These are phyloP conservation scores for Wickerhamomyces chambardii DNA, from an alignment of 805 yeast genomes.

Conservation along the genomic window DNA sequence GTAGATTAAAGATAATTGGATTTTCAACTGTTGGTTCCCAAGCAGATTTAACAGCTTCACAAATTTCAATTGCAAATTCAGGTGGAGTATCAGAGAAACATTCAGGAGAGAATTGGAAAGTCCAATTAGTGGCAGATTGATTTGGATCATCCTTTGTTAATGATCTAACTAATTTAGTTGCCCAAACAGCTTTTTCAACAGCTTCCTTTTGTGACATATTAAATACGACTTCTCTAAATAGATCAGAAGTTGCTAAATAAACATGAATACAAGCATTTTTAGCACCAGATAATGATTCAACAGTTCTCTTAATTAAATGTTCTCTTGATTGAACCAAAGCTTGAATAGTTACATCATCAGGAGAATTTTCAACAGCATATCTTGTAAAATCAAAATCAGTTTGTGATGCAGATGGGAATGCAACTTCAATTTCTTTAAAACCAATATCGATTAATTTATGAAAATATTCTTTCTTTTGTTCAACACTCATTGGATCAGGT, in stretches of 20 bases:
- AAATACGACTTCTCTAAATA: conserved; percentile 69
- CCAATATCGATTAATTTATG: conserved; percentile 66
- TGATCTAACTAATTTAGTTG: conserved; percentile 57
- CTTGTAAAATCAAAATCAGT: conserved; percentile 78
- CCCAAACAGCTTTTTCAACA: conserved; percentile 57
- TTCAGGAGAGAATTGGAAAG: conserved; percentile 72
- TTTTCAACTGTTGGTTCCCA: conserved; percentile 74
- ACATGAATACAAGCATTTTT: conserved; percentile 65
- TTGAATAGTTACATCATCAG: conserved; percentile 67
- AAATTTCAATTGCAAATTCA: conserved; percentile 65
- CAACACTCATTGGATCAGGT: conserved; percentile 77
- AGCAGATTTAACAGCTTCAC: conserved; percentile 71
- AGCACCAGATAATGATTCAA: conserved; percentile 66
- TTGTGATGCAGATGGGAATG: conserved; percentile 77
- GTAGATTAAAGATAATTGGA: conserved; percentile 71
- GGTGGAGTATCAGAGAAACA: conserved; percentile 68
- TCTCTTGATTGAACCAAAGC: conserved; percentile 74
- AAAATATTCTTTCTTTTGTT: conserved; percentile 67
- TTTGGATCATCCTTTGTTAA: conserved; percentile 69
- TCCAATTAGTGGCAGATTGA: conserved; percentile 57
- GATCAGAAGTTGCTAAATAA: conserved; percentile 68
- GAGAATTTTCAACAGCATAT: conserved; percentile 71
- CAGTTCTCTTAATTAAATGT: conserved; percentile 63
- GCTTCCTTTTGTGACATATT: conserved; percentile 66
- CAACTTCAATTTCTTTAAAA: conserved; percentile 73